Evolutionary conservation across 1,139 yeast genomes (phyloP), one percentile per base, ranked within the genome.

Genomic region (Kurtzmaniella quercitrusa): DNA sequence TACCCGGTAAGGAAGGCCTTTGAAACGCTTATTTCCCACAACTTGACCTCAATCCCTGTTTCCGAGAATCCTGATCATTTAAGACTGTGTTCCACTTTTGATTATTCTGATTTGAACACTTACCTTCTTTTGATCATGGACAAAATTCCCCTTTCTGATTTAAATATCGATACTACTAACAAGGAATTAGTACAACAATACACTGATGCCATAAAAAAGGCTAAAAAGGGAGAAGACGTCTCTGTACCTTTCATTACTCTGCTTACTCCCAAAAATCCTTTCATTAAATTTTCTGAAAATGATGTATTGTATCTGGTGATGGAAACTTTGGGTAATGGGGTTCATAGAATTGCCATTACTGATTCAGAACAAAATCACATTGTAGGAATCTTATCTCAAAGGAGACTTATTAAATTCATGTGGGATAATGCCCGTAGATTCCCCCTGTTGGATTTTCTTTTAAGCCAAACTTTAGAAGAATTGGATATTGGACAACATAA

Each of bases 381-480:
- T 41, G 77, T 82, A 3, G 98, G 97, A 46, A 80, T 93, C 15
- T 73, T 93, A 44, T 88, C 96, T 0, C 98, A 91, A 65, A 81
- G 98, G 62, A 78, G 98, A 55, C 69, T 89, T 53, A 77, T 90
- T 46, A 79, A 79, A 53, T 91, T 79, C 60, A 70, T 91, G 51
- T 91, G 97, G 97, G 95, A 88, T 46, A 88, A 91, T 58, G 95
- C 95, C 23, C 75, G 96, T 48, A 70, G 86, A 48, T 91, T 91
- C 69, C 88, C 88, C 8, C 73, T 83, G 33, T 75, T 93, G 59
- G 96, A 91, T 55, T 78, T 81, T 34, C 65, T 86, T 44, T 76
- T 90, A 50, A 85, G 81, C 52, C 72, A 81, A 14, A 72, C 94
- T 2, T 64, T 88, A 40, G 77, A 73, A 41, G 88, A 84, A 39